Base-by-base conservation (phyloP, 176 grass and related monocot genomes). In the Microstegium vimineum region DNA sequence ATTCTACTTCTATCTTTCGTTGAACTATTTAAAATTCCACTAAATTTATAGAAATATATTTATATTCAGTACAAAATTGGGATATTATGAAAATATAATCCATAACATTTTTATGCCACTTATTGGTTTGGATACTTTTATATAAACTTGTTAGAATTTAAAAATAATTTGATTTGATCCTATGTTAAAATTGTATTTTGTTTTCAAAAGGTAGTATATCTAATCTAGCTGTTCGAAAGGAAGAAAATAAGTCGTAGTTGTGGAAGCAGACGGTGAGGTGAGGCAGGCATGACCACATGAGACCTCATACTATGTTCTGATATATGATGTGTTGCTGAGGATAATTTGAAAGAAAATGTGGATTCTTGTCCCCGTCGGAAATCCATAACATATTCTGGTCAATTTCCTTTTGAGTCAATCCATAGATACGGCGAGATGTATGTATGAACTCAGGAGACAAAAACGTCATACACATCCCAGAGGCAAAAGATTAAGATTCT, bases 351-450 rank as follows among this genome's bases (percentile, higher is more conserved):
- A 64, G 8, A 4, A 22, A 26, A 30, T 46, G 15, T 5, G 73
- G 34, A 17, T 23, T 49, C 78, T 69, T 67, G 56, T 61, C 25
- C 18, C 30, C 62, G 8, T 26, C 9, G 49, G 36, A 81, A 68
- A 61, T 43, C 10, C 22, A 47, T 18, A 77, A 62, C 52, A 81
- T 89, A 52, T 89, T 51, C 47, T 14, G 8, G 26, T 33, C 51
- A 76, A 32, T 81, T 81, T 79, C 15, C 71, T 80, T 82, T 64
- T 6, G 70, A 17, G 51, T 40, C 71, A 75, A 32, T 89, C 47
- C 56, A 65, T 66, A 65, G 82, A 85, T 89, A 66, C 65, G 64
- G 34, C n/a, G 51, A 81, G 56, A 81, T n/a, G n/a, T 85, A 75
- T 63, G 62, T 67, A 36, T 28, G 75, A 75, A 66, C 35, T 18